phyloP scores from a whole-genome alignment of 208 protist species.

The Tritrichomonas foetus region DNA sequence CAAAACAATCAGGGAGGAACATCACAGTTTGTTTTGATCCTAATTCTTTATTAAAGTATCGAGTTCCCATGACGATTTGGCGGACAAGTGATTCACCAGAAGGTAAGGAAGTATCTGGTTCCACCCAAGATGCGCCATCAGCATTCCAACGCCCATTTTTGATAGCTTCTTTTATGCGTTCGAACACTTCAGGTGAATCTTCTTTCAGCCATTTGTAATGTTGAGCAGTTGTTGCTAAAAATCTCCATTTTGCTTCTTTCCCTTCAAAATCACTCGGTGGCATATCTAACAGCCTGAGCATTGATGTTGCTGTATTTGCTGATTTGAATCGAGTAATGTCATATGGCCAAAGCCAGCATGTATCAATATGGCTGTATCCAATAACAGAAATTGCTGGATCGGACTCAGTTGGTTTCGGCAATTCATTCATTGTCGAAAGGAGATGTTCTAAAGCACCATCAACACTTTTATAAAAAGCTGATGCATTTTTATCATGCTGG shows the following conservation, averaged over 20 bases:
- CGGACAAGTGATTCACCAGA: slow-evolving; percentile 39
- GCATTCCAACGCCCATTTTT: not conserved
- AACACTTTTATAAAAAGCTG: not conserved
- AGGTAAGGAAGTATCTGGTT: not conserved
- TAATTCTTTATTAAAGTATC: slow-evolving; percentile 9
- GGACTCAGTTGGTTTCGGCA: not conserved
- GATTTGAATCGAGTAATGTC: not conserved
- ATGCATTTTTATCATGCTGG: not conserved
- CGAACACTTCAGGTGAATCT: not conserved
- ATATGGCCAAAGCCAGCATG: slow-evolving; percentile 19
- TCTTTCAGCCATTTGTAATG: slow-evolving; percentile 35
- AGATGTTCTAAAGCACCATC: not conserved
- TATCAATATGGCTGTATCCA: slow-evolving; percentile 29
- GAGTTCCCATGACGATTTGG: not conserved
- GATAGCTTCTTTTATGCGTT: not conserved
- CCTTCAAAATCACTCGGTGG: slow-evolving; percentile 3
- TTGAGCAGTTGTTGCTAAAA: not conserved
- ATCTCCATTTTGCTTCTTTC: not conserved
- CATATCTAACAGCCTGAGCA: not conserved
- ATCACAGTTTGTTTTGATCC: not conserved
- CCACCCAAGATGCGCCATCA: not conserved
- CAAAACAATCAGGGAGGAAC: slow-evolving; percentile 35
- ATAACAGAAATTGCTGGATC: not conserved
- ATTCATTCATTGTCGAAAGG: too few relatives aligned
- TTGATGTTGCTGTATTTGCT: not conserved